Conservation (phyloP, 2,329 filamentous ascomycete genomes). For the Claviceps digitariae region DNA sequence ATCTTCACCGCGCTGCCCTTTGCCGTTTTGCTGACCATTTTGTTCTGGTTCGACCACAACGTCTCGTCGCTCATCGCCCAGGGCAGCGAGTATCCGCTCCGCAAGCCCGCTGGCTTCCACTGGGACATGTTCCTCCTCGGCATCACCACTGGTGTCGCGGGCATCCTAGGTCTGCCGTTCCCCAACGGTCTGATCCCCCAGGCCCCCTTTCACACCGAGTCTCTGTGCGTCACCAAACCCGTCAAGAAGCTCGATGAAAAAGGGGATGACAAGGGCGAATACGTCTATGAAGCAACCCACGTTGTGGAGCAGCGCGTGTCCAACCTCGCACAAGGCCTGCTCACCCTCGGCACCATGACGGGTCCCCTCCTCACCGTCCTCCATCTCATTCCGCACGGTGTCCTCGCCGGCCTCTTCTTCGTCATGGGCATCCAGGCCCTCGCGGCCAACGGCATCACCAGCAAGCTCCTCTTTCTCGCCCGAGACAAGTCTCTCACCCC, state of each 20-base stretch:
- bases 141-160: slow-evolving; percentile 61
- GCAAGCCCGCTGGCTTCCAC: slow-evolving; percentile 72
- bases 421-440: slow-evolving; percentile 74
- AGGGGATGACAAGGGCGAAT: slow-evolving; percentile 41
- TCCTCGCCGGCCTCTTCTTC: slow-evolving; percentile 71
- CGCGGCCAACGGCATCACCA: slow-evolving; percentile 62
- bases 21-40: slow-evolving; percentile 64
- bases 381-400: slow-evolving; percentile 65
- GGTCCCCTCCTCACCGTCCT: slow-evolving; percentile 60
- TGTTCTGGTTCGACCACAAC: slow-evolving; percentile 88
- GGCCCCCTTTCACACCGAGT: slow-evolving; percentile 68
- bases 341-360: slow-evolving; percentile 68
- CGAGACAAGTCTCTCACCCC: slow-evolving; percentile 52
- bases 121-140: slow-evolving; percentile 77
- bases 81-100: slow-evolving; percentile 68
- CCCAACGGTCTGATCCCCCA: slow-evolving; percentile 77
- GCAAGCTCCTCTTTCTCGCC: slow-evolving; percentile 56
- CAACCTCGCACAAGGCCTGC: slow-evolving; percentile 63
- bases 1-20: slow-evolving; percentile 82
- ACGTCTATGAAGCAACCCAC: slow-evolving; percentile 37
- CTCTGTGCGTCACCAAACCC: slow-evolving; percentile 57
- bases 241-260: slow-evolving; percentile 39
- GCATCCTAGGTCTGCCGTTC: slow-evolving; percentile 64
- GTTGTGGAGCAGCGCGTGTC: slow-evolving; percentile 70
- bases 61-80: slow-evolving; percentile 74